Conservation (phyloP, 202 grass and related monocot genomes). For the Brachypodium distachyon region DNA sequence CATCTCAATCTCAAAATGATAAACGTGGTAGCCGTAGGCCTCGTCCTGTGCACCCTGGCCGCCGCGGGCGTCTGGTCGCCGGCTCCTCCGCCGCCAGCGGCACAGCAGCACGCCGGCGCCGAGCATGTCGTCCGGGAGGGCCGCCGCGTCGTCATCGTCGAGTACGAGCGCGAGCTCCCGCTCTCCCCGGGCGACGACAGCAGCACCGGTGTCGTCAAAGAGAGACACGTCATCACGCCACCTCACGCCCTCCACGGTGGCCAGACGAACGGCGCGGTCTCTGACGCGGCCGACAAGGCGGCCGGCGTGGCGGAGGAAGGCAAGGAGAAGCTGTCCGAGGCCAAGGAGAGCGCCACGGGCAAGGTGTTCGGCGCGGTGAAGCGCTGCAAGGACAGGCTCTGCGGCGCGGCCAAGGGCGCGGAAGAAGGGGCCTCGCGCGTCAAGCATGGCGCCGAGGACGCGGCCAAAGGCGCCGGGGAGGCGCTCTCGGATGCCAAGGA, state of each 20-base stretch:
- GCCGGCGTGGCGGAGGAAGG: slow-evolving; percentile 4
- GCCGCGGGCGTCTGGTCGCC: slow-evolving; percentile 61
- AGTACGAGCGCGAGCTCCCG: slow-evolving; percentile 63
- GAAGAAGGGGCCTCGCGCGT: slow-evolving; percentile 21
- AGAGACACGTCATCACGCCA: not conserved
- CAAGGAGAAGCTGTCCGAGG: slow-evolving; percentile 20
- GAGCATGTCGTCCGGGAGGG: slow-evolving; percentile 49
- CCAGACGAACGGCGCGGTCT: not conserved
- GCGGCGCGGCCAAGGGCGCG: slow-evolving; percentile 8
- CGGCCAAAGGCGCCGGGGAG: slow-evolving; percentile 4
- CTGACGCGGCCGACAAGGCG: slow-evolving; percentile 5
- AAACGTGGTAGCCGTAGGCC: slow-evolving; percentile 56
- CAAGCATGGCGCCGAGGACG: slow-evolving; percentile 17
- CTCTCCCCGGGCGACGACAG: not conserved
- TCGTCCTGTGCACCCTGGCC: slow-evolving; percentile 56
- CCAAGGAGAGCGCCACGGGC: slow-evolving; percentile 26
- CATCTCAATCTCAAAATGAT: slow-evolving; percentile 53
- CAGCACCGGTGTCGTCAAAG: not conserved
- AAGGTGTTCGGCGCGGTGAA: slow-evolving; percentile 39
- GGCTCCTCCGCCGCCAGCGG: not conserved
- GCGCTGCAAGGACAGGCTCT: slow-evolving; percentile 46
- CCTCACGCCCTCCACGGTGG: not conserved
- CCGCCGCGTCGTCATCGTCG: slow-evolving; percentile 65
- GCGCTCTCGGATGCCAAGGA: slow-evolving; percentile 3
- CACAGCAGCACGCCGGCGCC: not conserved